Evolutionary conservation across 768 basidiomycete species (phyloP).

Genomic region (Amanita molliuscula): DNA sequence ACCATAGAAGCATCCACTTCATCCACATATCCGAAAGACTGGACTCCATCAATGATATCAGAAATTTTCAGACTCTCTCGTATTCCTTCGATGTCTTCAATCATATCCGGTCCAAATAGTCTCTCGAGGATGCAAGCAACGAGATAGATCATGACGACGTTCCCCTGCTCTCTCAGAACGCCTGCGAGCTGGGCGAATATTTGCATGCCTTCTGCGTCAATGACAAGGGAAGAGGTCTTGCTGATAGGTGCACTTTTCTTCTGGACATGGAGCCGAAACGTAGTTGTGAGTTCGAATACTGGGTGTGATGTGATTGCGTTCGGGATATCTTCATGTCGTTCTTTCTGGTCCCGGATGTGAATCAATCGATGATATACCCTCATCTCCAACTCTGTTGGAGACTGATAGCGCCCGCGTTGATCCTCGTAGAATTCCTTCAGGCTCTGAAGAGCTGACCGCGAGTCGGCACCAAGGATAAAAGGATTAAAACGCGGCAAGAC

Average conservation of each 20-base stretch:
- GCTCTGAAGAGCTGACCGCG: constrained; percentile 66
- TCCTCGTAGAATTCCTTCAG: constrained; percentile 93
- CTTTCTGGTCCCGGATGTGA: constrained; percentile 78
- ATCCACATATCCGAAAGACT: constrained; percentile 14
- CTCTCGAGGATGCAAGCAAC: constrained; percentile 83
- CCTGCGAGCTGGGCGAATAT: constrained; percentile 55
- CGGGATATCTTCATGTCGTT: constrained; percentile 68
- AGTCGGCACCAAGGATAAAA: background rate
- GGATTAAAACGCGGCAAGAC: constrained; percentile 17
- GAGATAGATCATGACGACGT: constrained; percentile 70
- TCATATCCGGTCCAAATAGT: constrained; percentile 74
- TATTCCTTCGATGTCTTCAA: constrained; percentile 65
- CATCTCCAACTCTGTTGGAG: constrained; percentile 90
- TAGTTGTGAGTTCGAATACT: constrained; percentile 73
- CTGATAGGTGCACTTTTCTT: constrained; percentile 63
- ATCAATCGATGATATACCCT: constrained; percentile 89
- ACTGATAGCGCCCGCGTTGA: constrained; percentile 53
- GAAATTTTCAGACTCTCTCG: constrained; percentile 43
- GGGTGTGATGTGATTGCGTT: constrained; percentile 56
- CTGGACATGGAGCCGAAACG: constrained; percentile 75
- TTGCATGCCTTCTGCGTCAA: constrained; percentile 57
- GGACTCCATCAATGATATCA: constrained; percentile 62
- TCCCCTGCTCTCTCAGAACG: constrained; percentile 56
- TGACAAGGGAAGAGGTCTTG: constrained; percentile 52
- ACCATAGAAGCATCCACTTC: constrained; percentile 15